Percentiles rank a stretch among this genome's conserved stretches.
Conservation (phyloP, 2,329 filamentous ascomycete species). For the Aureobasidium uvarum region DNA sequence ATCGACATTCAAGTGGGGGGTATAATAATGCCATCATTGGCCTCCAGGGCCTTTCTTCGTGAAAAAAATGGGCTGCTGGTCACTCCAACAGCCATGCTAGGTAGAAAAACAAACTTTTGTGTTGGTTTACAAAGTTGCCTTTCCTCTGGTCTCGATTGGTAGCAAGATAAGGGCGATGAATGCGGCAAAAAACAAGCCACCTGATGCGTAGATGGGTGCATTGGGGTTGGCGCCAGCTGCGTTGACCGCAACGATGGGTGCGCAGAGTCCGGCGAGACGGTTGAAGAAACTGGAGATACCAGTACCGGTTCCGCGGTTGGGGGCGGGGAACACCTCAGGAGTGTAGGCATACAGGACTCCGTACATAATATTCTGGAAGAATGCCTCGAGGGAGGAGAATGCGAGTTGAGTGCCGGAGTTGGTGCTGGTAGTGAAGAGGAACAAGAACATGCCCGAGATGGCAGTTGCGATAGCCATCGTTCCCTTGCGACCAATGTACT, state of each 20-base stretch:
- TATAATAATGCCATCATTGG: neutral
- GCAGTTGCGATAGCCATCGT: slow-evolving; percentile 68
- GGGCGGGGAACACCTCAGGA: slow-evolving; percentile 72
- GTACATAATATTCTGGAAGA: slow-evolving; percentile 72
- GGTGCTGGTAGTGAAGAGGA: slow-evolving; percentile 61
- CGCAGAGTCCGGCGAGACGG: slow-evolving; percentile 63
- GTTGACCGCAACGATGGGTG: slow-evolving; percentile 62
- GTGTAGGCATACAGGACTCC: slow-evolving; percentile 75
- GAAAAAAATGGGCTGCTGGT: neutral
- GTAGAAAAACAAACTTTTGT: neutral
- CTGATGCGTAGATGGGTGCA: slow-evolving; percentile 46
- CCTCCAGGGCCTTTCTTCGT: neutral
- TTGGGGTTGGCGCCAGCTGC: slow-evolving; percentile 42
- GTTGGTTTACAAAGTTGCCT: slow-evolving; percentile 41
- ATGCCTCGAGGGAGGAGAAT: slow-evolving; percentile 67
- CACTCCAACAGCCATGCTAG: slow-evolving; percentile 3
- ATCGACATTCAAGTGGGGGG: neutral
- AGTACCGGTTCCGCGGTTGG: slow-evolving; percentile 67
- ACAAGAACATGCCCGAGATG: slow-evolving; percentile 66
- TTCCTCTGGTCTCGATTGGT: slow-evolving; percentile 47
- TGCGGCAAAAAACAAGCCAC: slow-evolving; percentile 46
- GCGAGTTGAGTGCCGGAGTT: slow-evolving; percentile 59
- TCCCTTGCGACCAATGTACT: slow-evolving; percentile 68
- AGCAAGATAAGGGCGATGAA: slow-evolving; percentile 45
- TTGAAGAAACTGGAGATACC: slow-evolving; percentile 72